These are phyloP conservation scores for Fusarium camptoceras DNA, from an alignment of 2,329 filamentous ascomycete genomes.

Conservation along the genomic window DNA sequence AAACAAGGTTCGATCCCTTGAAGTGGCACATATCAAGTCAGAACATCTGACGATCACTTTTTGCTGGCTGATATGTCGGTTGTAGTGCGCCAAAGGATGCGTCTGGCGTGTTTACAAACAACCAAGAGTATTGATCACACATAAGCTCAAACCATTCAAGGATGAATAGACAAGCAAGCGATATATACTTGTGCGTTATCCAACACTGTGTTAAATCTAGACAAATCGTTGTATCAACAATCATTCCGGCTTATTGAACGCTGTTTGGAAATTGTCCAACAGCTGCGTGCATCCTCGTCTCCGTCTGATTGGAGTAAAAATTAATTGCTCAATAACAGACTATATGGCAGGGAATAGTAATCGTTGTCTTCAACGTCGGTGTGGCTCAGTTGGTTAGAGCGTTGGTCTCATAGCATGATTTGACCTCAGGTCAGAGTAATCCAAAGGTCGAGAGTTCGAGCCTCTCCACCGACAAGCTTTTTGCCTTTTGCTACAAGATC, in stretches of 20 bases:
- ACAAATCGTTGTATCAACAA: too few relatives aligned
- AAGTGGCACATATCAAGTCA: not conserved
- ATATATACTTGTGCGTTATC: too few relatives aligned
- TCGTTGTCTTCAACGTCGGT: not conserved
- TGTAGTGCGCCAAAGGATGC: not conserved
- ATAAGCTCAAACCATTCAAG: too few relatives aligned
- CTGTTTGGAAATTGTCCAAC: too few relatives aligned
- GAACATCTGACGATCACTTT: not conserved
- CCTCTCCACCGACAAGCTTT: conserved; percentile 1
- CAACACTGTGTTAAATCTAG: too few relatives aligned
- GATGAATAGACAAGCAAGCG: too few relatives aligned
- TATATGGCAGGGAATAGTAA: accelerated
- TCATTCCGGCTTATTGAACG: too few relatives aligned
- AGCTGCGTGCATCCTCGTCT: too few relatives aligned
- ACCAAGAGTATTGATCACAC: not conserved
- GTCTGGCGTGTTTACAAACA: not conserved
- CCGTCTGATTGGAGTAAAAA: not conserved
- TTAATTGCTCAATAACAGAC: accelerated
- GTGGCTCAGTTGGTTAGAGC: conserved; percentile 16
- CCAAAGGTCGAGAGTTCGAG: conserved; percentile 16
- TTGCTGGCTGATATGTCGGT: not conserved
- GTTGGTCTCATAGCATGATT: conserved; percentile 9
- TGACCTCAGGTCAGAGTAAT: not conserved
- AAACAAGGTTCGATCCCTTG: not conserved
- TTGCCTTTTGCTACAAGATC: not conserved